These are phyloP conservation scores for Papiliotrema flavescens DNA, from an alignment of 1,284 basidiomycete genomes.

Conservation along the genomic window DNA sequence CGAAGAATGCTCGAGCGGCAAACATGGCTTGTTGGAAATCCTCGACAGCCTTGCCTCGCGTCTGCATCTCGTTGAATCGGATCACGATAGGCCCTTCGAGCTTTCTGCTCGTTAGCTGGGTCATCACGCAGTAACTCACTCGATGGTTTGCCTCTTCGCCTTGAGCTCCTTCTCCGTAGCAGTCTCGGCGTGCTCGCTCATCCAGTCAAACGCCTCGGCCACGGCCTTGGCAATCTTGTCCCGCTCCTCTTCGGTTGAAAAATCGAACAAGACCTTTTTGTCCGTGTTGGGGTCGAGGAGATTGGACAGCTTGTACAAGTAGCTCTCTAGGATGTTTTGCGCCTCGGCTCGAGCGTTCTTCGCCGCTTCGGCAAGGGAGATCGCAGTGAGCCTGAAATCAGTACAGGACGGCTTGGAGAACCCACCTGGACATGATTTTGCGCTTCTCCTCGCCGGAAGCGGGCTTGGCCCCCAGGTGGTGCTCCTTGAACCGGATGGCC, in stretches of 20 bases:
- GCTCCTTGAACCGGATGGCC: constrained; percentile 60
- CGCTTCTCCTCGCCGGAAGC: constrained; percentile 72
- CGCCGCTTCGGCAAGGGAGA: constrained; percentile 72
- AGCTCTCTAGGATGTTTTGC: constrained; percentile 84
- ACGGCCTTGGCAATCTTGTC: constrained; percentile 61
- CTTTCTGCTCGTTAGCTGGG: constrained; percentile 52
- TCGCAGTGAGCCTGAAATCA: constrained; percentile 63
- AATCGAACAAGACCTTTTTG: constrained; percentile 69
- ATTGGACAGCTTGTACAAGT: constrained; percentile 85
- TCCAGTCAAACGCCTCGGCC: constrained; percentile 72
- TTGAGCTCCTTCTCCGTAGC: constrained; percentile 72
- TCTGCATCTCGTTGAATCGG: constrained; percentile 80
- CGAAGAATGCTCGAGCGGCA: constrained; percentile 68
- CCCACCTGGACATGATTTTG: constrained; percentile 62
- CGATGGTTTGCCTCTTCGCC: constrained; percentile 69
- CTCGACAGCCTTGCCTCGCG: constrained; percentile 59
- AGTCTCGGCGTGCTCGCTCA: constrained; percentile 77
- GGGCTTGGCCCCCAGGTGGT: constrained; percentile 63
- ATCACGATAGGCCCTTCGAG: constrained; percentile 77
- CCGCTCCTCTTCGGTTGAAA: constrained; percentile 69
- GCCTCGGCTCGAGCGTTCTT: constrained; percentile 83
- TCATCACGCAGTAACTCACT: constrained; percentile 57
- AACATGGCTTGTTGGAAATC: constrained; percentile 63
- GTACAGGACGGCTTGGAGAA: neutral
- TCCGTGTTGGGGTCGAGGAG: constrained; percentile 64